These are phyloP conservation scores for Gymnopus androsaceus DNA, from an alignment of 1,284 basidiomycete genomes.

Conservation along the genomic window DNA sequence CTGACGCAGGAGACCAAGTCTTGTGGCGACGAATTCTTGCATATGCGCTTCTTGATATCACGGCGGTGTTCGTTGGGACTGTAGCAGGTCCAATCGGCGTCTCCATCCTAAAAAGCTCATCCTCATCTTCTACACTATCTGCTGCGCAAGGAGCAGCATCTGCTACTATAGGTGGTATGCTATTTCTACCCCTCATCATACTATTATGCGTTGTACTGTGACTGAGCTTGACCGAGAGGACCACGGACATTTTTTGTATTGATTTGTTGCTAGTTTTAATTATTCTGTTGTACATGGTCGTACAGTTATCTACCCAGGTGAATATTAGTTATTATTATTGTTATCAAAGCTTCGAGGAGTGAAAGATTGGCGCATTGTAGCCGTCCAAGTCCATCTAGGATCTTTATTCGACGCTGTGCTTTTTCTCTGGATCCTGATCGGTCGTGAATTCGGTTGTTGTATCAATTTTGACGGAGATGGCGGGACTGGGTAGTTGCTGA, in stretches of 20 bases:
- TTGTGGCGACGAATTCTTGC: conserved; percentile 19
- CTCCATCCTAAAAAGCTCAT: conserved; percentile 21
- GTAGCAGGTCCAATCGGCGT: conserved; percentile 32
- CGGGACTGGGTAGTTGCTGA: neutral
- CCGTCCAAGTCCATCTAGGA: neutral
- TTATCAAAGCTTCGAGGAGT: too few relatives aligned
- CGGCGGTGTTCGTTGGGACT: conserved; percentile 27
- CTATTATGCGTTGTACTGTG: neutral
- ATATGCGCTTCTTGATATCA: conserved; percentile 19
- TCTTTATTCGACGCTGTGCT: neutral
- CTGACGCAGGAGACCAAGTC: conserved; percentile 4
- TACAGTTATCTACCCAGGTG: too few relatives aligned
- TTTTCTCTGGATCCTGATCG: neutral
- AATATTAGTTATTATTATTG: too few relatives aligned
- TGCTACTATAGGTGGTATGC: conserved; percentile 28
- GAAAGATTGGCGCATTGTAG: neutral
- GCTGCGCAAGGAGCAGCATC: conserved; percentile 25
- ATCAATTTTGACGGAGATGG: conserved; percentile 8
- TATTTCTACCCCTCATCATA: neutral
- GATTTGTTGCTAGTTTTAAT: too few relatives aligned
- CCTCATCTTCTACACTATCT: conserved; percentile 22
- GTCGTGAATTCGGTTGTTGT: neutral
- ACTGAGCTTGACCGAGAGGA: too few relatives aligned
- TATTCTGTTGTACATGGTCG: too few relatives aligned
- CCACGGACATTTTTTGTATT: too few relatives aligned